Evolutionary conservation across 169 alveolate genomes (phyloP).

Genomic region (Babesia ovis): DNA sequence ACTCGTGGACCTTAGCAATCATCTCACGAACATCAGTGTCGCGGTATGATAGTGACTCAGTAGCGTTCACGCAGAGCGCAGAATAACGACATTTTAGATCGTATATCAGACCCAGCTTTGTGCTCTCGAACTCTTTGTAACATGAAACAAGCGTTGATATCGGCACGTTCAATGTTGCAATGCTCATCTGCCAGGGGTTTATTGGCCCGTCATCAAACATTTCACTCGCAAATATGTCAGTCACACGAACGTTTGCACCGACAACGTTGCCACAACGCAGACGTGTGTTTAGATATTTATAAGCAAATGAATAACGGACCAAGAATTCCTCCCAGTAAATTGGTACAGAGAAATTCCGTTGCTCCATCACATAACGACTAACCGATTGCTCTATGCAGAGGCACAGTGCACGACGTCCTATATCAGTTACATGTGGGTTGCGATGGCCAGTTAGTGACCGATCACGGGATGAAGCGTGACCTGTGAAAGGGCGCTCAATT

Average conservation of each 20-base stretch:
- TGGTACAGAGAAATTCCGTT: conserved; percentile 28
- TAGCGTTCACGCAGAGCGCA: conserved; percentile 31
- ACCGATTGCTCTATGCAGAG: conserved; percentile 53
- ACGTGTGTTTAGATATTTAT: conserved; percentile 3
- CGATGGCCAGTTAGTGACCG: neutral
- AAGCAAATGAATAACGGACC: conserved; percentile 37
- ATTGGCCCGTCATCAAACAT: conserved; percentile 25
- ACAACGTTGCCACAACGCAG: conserved; percentile 15
- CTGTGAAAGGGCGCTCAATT: conserved; percentile 39
- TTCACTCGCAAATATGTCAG: neutral
- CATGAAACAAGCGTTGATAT: neutral
- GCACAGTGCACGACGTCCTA: conserved; percentile 41
- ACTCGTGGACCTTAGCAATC: conserved; percentile 21
- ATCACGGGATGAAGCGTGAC: neutral
- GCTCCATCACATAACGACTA: conserved; percentile 44
- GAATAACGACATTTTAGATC: conserved; percentile 7
- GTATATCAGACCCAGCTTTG: conserved; percentile 10
- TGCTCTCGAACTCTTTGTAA: conserved; percentile 6
- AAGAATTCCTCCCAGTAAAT: conserved; percentile 58
- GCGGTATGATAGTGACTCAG: conserved; percentile 8
- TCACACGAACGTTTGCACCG: neutral
- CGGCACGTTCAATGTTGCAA: conserved; percentile 16
- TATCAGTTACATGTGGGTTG: conserved; percentile 5
- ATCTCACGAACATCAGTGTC: neutral
- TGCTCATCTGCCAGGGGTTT: conserved; percentile 44